These are phyloP conservation scores for Ophiosphaerella narmari DNA, from an alignment of 2,329 filamentous ascomycete species.

Conservation along the genomic window DNA sequence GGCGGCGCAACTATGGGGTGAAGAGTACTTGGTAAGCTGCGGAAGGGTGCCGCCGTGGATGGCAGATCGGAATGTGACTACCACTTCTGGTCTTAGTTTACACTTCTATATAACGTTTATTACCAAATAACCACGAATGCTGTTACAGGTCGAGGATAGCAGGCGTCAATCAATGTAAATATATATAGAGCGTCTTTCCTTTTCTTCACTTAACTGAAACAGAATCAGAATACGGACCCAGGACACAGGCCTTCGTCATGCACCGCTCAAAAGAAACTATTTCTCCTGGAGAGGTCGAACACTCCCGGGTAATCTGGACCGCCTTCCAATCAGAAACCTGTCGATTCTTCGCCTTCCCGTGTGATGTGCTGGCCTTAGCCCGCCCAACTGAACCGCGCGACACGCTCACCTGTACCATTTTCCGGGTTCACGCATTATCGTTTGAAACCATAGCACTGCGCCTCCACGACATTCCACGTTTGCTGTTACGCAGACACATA, in stretches of 20 bases:
- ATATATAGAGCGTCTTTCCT: too few species aligned
- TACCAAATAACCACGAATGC: too few species aligned
- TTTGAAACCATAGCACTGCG: constrained; percentile 10
- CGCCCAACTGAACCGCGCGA: not conserved
- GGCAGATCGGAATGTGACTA: not conserved
- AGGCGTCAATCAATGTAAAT: too few species aligned
- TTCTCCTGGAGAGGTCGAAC: not conserved
- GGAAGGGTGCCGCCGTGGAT: not conserved
- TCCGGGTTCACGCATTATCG: constrained; percentile 4
- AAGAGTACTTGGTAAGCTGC: not conserved
- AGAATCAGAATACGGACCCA: too few species aligned
- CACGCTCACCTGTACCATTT: constrained; percentile 15
- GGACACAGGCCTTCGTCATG: too few species aligned
- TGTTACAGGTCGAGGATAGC: too few species aligned
- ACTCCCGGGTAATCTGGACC: constrained; percentile 2
- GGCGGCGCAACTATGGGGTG: constrained; percentile 21
- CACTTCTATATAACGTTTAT: too few species aligned
- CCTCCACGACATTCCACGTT: constrained; percentile 5
- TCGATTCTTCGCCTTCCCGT: not conserved
- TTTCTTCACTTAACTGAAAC: too few species aligned
- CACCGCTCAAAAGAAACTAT: too few species aligned
- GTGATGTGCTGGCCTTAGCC: constrained; percentile 4
- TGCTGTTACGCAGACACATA: not conserved
- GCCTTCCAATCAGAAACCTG: not conserved
- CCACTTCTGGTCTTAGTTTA: too few species aligned